Percentiles rank a stretch among this genome's conserved stretches.
Evolutionary conservation across 2,329 filamentous ascomycete genomes (phyloP).

Genomic region (Talaromyces piceae): DNA sequence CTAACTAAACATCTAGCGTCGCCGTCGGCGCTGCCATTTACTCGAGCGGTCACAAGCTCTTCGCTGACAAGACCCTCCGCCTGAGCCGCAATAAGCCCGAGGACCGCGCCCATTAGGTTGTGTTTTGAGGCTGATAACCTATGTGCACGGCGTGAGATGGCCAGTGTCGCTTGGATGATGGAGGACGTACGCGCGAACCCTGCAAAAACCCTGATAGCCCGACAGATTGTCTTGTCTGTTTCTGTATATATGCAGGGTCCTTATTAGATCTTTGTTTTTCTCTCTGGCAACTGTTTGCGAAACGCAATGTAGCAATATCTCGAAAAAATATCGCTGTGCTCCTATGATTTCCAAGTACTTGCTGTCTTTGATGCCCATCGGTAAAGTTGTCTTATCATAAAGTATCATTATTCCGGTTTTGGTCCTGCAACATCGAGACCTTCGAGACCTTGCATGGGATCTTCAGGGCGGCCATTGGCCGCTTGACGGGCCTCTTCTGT

Average conservation of each 20-base stretch:
- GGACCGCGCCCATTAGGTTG: slow-evolving; percentile 19
- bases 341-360: slow-evolving; percentile 7
- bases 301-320: slow-evolving; percentile 11
- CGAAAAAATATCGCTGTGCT: slow-evolving; percentile 15
- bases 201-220: slow-evolving; percentile 10
- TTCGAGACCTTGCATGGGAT: slow-evolving; percentile 95
- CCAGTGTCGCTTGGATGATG: slow-evolving; percentile 3
- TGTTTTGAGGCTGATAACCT: neutral
- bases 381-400: slow-evolving; percentile 1
- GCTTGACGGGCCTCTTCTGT: slow-evolving; percentile 48
- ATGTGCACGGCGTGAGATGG: neutral
- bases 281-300: slow-evolving; percentile 2
- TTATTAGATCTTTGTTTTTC: slow-evolving; percentile 1
- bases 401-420: slow-evolving; percentile 61
- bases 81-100: slow-evolving; percentile 61
- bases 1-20: slow-evolving; percentile 36
- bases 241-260: slow-evolving; percentile 12
- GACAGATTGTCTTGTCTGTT: slow-evolving; percentile 8
- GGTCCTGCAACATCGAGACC: slow-evolving; percentile 91
- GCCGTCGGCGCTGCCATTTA: slow-evolving; percentile 73
- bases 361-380: slow-evolving; percentile 1
- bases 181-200: slow-evolving; percentile 6
- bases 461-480: slow-evolving; percentile 53
- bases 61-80: slow-evolving; percentile 86
- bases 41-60: slow-evolving; percentile 73